A percentile compares a stretch with the other conserved stretches of the same genome.
Conservation (phyloP, 169 alveolate genomes). For the Eimeria acervulina region DNA sequence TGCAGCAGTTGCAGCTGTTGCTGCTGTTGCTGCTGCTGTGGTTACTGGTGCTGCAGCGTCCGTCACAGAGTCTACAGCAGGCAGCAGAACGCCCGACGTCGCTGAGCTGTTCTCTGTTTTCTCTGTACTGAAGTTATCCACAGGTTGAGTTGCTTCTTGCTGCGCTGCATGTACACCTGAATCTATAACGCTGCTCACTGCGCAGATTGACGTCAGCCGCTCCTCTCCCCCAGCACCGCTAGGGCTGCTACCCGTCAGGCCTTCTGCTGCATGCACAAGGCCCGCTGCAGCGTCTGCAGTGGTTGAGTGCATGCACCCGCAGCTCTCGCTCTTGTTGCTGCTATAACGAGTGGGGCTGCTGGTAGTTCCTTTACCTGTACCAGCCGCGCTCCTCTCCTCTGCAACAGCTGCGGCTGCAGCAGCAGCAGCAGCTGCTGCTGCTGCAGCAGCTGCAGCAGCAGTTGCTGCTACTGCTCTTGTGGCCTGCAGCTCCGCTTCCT, state of each 20-base stretch:
- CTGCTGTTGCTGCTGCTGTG: background rate
- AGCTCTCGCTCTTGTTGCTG: background rate
- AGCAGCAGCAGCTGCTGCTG: conserved; percentile 15
- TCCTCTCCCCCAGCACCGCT: background rate
- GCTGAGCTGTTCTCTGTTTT: background rate
- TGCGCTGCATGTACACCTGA: background rate
- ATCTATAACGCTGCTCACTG: background rate
- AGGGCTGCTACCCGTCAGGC: background rate
- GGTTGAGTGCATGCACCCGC: background rate
- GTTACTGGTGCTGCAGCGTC: background rate
- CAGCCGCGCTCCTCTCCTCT: background rate
- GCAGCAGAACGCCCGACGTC: background rate
- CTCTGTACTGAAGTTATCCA: background rate
- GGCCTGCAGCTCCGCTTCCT: conserved; percentile 14
- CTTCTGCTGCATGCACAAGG: conserved; percentile 8
- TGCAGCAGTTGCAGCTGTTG: background rate
- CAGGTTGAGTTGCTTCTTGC: background rate
- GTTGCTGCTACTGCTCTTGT: background rate
- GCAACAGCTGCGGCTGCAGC: background rate
- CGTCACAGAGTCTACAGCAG: background rate
- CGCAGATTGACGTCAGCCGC: background rate
- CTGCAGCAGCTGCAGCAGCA: background rate
- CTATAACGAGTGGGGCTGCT: background rate
- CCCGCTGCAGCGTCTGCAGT: background rate
- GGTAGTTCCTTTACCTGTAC: background rate